These are phyloP conservation scores for Warburgia ugandensis DNA, from an alignment of 164 flowering plant genomes.

Conservation along the genomic window DNA sequence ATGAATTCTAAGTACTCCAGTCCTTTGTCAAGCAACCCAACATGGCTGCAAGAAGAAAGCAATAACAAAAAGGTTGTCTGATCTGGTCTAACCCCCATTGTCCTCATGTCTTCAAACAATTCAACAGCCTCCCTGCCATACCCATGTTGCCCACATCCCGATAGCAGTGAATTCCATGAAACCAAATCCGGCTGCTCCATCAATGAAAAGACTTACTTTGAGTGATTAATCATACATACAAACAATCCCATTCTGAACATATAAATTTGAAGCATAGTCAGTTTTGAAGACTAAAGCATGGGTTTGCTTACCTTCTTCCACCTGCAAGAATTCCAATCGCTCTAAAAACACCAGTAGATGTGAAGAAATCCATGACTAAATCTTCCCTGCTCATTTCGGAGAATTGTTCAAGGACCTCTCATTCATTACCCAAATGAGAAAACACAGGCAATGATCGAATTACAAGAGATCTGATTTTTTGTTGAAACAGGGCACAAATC, in stretches of 20 bases:
- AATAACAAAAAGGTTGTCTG: slow-evolving; percentile 37
- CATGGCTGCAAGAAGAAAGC: slow-evolving; percentile 52
- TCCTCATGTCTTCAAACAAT: slow-evolving; percentile 44
- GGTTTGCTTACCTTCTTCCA: slow-evolving; percentile 47
- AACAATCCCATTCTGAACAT: slow-evolving; percentile 46
- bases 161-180: slow-evolving; percentile 51
- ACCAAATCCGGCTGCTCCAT: slow-evolving; percentile 37
- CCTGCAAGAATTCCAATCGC: no score
- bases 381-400: no score
- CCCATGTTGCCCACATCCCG: slow-evolving; percentile 48
- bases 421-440: no score
- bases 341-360: no score
- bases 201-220: slow-evolving; percentile 30
- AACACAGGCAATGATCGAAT: no score
- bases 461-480: no score
- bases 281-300: slow-evolving; percentile 39
- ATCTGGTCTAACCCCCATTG: slow-evolving; percentile 26
- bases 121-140: slow-evolving; percentile 37
- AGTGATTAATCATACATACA: slow-evolving; percentile 42
- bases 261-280: slow-evolving; percentile 24
- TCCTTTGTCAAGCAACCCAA: slow-evolving; percentile 41
- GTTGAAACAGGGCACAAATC: no score
- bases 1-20: slow-evolving; percentile 37
- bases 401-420: no score
- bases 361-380: no score